Percentiles rank a stretch among this genome's conserved stretches.
phyloP scores from a whole-genome alignment of 108 stramenopile species.

The Cyclotella atomus region DNA sequence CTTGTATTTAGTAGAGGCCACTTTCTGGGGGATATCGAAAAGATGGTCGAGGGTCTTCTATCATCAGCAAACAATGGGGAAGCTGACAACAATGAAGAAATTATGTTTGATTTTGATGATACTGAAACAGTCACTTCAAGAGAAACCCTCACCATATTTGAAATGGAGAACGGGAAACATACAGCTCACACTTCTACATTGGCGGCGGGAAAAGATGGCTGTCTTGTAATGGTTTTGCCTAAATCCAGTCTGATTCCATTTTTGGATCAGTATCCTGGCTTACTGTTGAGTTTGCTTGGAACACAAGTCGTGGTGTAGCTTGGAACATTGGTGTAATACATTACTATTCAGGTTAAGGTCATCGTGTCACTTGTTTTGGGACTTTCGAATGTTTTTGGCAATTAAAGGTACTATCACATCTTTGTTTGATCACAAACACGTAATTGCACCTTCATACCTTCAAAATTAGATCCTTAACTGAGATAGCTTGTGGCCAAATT shows the following conservation, averaged over 20 bases:
- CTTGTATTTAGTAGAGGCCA: constrained; percentile 88
- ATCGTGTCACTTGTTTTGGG: too few species aligned
- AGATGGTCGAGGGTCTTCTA: constrained; percentile 81
- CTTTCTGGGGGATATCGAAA: constrained; percentile 87
- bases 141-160: constrained; percentile 61
- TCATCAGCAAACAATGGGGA: constrained; percentile 43
- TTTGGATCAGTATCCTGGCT: constrained; percentile 83
- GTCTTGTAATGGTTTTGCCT: constrained; percentile 78
- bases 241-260: constrained; percentile 76
- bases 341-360: background rate
- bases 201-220: constrained; percentile 88
- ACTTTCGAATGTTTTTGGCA: background rate
- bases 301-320: constrained; percentile 87
- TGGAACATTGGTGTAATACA: too few species aligned
- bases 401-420: too few species aligned
- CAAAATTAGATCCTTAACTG: too few species aligned
- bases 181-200: constrained; percentile 80
- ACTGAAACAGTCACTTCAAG: constrained; percentile 32
- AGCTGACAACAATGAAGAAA: constrained; percentile 10
- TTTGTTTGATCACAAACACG: too few species aligned
- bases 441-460: too few species aligned
- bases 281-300: constrained; percentile 84
- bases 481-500: too few species aligned
- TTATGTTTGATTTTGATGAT: constrained; percentile 55
- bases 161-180: constrained; percentile 53